phyloP scores from a whole-genome alignment of 805 yeast genomes.

The Phaffomyces opuntiae region DNA sequence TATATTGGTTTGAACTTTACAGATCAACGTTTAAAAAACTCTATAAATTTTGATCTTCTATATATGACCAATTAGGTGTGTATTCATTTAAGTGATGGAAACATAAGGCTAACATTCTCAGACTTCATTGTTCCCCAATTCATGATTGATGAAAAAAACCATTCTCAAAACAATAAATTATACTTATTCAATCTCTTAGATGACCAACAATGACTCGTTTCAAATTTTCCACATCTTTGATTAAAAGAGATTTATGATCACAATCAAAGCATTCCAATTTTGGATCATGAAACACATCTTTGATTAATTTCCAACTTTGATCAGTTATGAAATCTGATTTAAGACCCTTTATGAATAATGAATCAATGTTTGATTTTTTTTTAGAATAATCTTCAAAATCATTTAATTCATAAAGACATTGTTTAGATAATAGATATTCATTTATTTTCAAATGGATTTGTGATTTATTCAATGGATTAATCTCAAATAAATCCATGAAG shows the following conservation, averaged over 20 bases:
- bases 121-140: no score
- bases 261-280: conserved; percentile 1
- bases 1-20: no score
- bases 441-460: conserved; percentile 21
- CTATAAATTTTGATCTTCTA: no score
- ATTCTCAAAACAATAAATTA: no score
- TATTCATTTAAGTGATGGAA: no score
- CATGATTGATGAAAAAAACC: no score
- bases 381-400: conserved; percentile 20
- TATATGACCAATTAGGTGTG: no score
- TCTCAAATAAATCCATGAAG: conserved; percentile 11
- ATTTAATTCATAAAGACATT: conserved; percentile 17
- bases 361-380: conserved; percentile 7
- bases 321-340: conserved; percentile 35
- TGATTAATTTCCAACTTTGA: conserved; percentile 16
- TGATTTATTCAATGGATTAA: conserved; percentile 6
- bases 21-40: no score
- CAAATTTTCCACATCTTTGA: conserved; percentile 1
- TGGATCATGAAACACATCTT: neutral
- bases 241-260: conserved; percentile 4
- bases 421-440: conserved; percentile 12
- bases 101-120: no score
- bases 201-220: neutral
- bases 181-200: neutral
- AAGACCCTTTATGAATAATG: conserved; percentile 38